Evolutionary conservation across 2,329 filamentous ascomycete genomes (phyloP).

Genomic region (Xylariaceae sp.): DNA sequence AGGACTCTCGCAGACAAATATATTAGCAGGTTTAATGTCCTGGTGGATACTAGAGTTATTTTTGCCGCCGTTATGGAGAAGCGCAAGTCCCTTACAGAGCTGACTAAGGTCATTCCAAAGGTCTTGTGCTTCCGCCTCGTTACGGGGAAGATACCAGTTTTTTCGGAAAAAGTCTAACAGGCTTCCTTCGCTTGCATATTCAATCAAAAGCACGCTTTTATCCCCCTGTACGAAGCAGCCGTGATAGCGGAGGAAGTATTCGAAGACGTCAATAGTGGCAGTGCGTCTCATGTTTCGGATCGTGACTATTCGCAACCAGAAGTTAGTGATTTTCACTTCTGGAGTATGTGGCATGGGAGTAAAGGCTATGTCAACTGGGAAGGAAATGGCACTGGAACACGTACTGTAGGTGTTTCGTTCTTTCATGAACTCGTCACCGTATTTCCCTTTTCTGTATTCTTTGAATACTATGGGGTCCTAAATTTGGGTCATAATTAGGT

Average conservation of each 20-base stretch:
- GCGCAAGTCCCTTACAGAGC: background rate
- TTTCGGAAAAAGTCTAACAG: background rate
- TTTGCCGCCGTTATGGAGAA: background rate
- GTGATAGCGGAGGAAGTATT: conserved; percentile 4
- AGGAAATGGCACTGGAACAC: no score
- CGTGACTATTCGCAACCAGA: no score
- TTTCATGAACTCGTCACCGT: background rate
- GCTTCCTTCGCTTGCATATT: conserved; percentile 10
- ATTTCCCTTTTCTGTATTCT: background rate
- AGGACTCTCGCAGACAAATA: background rate
- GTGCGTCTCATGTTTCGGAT: conserved; percentile 7
- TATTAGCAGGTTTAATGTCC: conserved; percentile 11
- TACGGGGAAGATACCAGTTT: conserved; percentile 2
- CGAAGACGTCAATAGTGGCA: background rate
- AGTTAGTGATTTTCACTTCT: no score
- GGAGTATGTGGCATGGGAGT: no score
- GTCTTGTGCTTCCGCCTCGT: background rate
- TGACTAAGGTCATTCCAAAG: background rate
- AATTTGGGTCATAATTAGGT: background rate
- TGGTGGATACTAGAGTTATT: background rate
- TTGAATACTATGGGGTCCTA: conserved; percentile 4
- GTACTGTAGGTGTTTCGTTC: background rate
- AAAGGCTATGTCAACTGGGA: no score
- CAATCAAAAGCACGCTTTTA: conserved; percentile 3
- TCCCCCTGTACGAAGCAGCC: conserved; percentile 9